phyloP scores from a whole-genome alignment of 805 yeast species.

The Schwanniomyces pseudopolymorphus region DNA sequence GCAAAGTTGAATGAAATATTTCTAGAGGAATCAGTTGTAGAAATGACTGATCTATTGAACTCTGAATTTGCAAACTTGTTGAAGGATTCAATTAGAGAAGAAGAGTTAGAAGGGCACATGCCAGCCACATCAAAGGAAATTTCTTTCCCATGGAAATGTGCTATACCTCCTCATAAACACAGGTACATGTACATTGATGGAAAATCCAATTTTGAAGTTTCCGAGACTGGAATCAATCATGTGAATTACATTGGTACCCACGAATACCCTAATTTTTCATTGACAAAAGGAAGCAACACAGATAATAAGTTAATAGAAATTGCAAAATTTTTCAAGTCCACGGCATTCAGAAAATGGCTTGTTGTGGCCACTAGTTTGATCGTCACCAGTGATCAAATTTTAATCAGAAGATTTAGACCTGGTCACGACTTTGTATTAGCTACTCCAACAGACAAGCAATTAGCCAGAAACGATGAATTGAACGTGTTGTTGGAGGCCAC shows the following conservation, averaged over 20 bases:
- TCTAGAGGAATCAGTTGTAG: constrained; percentile 66
- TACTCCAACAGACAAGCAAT: constrained; percentile 51
- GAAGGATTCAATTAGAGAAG: constrained; percentile 46
- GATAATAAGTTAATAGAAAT: constrained; percentile 51
- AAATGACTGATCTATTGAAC: constrained; percentile 62
- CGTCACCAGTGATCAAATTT: constrained; percentile 62
- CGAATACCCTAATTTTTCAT: constrained; percentile 56
- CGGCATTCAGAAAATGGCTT: constrained; percentile 70
- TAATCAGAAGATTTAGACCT: constrained; percentile 88
- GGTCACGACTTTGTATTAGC: constrained; percentile 94
- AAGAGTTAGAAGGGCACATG: constrained; percentile 60
- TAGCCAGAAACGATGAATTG: constrained; percentile 36
- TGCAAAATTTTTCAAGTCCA: constrained; percentile 57
- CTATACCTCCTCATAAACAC: constrained; percentile 93
- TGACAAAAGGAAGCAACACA: constrained; percentile 21
- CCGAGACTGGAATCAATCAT: constrained; percentile 29
- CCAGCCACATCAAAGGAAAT: constrained; percentile 61
- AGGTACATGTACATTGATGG: constrained; percentile 83
- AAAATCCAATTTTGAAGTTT: constrained; percentile 31
- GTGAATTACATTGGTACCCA: constrained; percentile 41
- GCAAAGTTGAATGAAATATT: constrained; percentile 51
- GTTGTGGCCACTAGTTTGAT: constrained; percentile 57
- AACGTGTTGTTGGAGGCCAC: constrained; percentile 72
- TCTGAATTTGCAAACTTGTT: constrained; percentile 50
- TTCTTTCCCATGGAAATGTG: constrained; percentile 78